phyloP scores from a whole-genome alignment of 2,329 filamentous ascomycete species.

The Fusarium musae region DNA sequence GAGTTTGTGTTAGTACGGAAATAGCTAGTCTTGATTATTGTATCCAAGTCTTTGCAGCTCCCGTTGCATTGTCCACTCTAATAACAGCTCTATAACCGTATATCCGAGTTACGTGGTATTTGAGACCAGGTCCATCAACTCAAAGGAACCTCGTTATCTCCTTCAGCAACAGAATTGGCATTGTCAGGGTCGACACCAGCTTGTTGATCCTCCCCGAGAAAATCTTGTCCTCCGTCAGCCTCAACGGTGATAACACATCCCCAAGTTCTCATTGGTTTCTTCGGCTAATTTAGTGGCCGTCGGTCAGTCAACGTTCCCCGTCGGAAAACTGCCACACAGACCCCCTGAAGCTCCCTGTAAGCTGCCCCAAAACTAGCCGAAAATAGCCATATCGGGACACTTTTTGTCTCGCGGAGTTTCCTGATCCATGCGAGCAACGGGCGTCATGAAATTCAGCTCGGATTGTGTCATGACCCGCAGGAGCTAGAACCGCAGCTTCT shows the following conservation, averaged over 20 bases:
- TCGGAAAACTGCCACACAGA: slow-evolving; percentile 4
- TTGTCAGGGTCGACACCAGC: accelerated
- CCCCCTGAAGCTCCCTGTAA: not conserved
- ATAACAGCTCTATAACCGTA: not conserved
- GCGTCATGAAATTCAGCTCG: not conserved
- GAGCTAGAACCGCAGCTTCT: not conserved
- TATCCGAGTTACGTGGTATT: not conserved
- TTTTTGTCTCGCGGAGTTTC: not conserved
- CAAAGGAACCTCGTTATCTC: not conserved
- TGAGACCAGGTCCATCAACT: not conserved
- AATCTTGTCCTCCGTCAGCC: not conserved
- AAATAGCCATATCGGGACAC: not conserved
- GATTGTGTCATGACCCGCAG: not conserved
- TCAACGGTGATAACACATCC: not conserved
- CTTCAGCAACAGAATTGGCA: not conserved
- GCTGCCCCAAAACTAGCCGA: not conserved
- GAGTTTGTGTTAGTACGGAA: not conserved
- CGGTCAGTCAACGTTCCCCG: not conserved
- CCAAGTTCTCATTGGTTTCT: slow-evolving; percentile 10
- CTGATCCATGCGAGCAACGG: not conserved
- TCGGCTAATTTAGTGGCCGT: slow-evolving; percentile 28
- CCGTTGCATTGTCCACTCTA: accelerated
- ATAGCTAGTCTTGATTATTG: not conserved
- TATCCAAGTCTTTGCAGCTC: not conserved
- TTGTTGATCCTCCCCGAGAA: not conserved